Evolutionary conservation across 2,329 filamentous ascomycete genomes (phyloP).

Genomic region (Ceratocystiopsis minuta): DNA sequence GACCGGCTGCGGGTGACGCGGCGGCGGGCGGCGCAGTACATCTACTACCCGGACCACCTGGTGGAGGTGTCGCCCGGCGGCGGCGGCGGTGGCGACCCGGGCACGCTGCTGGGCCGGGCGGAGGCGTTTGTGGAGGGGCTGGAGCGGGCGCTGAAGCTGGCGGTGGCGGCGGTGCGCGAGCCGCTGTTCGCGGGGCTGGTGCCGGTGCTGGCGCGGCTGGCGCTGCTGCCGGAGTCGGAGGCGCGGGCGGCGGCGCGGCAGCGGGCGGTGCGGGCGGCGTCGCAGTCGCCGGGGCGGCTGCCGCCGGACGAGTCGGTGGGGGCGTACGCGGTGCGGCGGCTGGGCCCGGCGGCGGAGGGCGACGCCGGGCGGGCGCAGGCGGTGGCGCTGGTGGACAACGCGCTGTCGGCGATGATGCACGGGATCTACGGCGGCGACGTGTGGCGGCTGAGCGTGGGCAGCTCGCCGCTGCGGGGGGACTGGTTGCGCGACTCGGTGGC

Average conservation of each 20-base stretch:
- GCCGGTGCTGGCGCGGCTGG: neutral
- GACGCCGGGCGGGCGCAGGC: slow-evolving; percentile 24
- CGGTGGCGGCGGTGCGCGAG: slow-evolving; percentile 25
- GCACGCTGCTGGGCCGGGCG: neutral
- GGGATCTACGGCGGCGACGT: slow-evolving; percentile 89
- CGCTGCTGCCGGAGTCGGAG: neutral
- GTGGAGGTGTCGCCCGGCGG: slow-evolving; percentile 30
- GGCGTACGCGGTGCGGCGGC: slow-evolving; percentile 39
- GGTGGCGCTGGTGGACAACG: slow-evolving; percentile 44
- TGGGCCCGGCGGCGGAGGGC: slow-evolving; percentile 14
- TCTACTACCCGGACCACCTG: slow-evolving; percentile 78
- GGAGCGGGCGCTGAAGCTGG: slow-evolving; percentile 4
- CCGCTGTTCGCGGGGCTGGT: slow-evolving; percentile 32
- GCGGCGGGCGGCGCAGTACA: slow-evolving; percentile 40
- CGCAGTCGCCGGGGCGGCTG: slow-evolving; percentile 12
- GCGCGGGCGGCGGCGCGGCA: neutral
- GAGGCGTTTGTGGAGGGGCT: neutral
- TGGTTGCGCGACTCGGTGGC: slow-evolving; percentile 4
- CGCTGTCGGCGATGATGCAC: slow-evolving; percentile 61
- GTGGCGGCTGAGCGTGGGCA: slow-evolving; percentile 48
- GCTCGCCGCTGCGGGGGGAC: slow-evolving; percentile 6
- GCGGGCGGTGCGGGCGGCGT: slow-evolving; percentile 9
- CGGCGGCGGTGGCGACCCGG: neutral
- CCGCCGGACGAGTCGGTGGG: slow-evolving; percentile 52
- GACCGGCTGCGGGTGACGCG: slow-evolving; percentile 36